Evolutionary conservation across 306 rosid species (phyloP), one percentile per base, ranked within the genome.

Genomic region (Prunus padus): DNA sequence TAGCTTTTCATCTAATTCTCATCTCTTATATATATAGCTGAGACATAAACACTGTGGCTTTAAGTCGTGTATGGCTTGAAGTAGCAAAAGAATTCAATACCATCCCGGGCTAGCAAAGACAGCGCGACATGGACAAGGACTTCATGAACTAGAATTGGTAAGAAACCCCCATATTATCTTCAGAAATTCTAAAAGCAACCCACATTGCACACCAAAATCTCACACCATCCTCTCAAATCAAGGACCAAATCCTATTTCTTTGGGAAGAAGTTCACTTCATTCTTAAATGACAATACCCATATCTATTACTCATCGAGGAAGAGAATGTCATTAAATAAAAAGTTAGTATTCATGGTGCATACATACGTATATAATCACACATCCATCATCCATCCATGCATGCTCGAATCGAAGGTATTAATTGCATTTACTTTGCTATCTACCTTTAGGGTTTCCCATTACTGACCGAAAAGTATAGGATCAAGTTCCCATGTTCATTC

Each of bases 401-500:
- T 72, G 79, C 85, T 65, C 82, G 80, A 78, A 75, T 65, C 82
- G 80, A 78, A 75, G 81, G 79, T 76, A 77, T 84, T 37, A 37
- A 37, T 37, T 77, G 85, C 51, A 51, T 72, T 40, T 42, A 69
- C 72, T 76, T 77, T 65, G 75, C 84, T 68, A 75, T 55, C 26
- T 40, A 33, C n/a, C 26, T 19, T n/a, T 77, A 66, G 79, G 66
- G 76, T 73, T 72, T 64, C 75, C 51, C 57, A 40, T 66, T 69
- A 66, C 74, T 42, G 76, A 59, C 47, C 66, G 59, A 54, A 50
- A 18, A 50, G 46, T 25, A 52, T 54, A 40, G 78, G 73, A 82
- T 73, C 86, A 85, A 83, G 60, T 84, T 73, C 72, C 75, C 75
- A 76, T 19, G 69, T 54, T 81, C 83, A 80, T 77, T 77, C 76